Percentiles rank a stretch among this genome's conserved stretches.
Evolutionary conservation across 768 basidiomycete genomes (phyloP).

Genomic region (Crepidotus variabilis): DNA sequence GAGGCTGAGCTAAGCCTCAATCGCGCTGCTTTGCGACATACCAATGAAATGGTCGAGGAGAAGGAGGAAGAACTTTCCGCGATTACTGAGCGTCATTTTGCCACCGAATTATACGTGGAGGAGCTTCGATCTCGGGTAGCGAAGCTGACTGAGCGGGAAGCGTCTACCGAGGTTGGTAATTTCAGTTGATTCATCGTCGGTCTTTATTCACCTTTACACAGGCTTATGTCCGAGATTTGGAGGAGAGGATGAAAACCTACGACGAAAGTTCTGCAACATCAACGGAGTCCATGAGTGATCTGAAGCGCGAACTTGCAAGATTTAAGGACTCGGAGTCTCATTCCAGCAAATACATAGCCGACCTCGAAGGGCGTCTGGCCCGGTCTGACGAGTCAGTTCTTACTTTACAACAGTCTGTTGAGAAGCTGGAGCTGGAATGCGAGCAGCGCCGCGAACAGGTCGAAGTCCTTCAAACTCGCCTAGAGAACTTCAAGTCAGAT

Average conservation of each 20-base stretch:
- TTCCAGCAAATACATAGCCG: constrained; percentile 76
- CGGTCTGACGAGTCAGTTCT: constrained; percentile 78
- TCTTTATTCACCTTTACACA: constrained; percentile 28
- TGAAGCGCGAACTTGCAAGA: constrained; percentile 77
- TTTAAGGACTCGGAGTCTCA: constrained; percentile 74
- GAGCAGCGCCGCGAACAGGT: constrained; percentile 73
- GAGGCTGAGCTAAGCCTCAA: constrained; percentile 90
- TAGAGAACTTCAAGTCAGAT: constrained; percentile 67
- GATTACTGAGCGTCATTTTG: constrained; percentile 65
- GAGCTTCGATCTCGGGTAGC: constrained; percentile 77
- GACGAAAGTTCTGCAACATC: constrained; percentile 77
- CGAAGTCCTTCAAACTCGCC: constrained; percentile 61
- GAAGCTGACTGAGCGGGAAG: constrained; percentile 85
- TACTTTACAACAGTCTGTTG: constrained; percentile 64
- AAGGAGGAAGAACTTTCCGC: constrained; percentile 77
- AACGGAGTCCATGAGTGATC: constrained; percentile 74
- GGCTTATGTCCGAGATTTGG: constrained; percentile 92
- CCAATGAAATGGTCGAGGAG: constrained; percentile 91
- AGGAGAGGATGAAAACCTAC: constrained; percentile 84
- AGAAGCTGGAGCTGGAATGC: constrained; percentile 72
- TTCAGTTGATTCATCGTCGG: neutral
- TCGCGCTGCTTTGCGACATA: constrained; percentile 80
- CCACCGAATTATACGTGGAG: constrained; percentile 83
- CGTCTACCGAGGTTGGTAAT: constrained; percentile 78
- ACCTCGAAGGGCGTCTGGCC: constrained; percentile 78